Evolutionary conservation across 805 yeast genomes (phyloP), one percentile per base, ranked within the genome.

Genomic region (Spathaspora passalidarum): DNA sequence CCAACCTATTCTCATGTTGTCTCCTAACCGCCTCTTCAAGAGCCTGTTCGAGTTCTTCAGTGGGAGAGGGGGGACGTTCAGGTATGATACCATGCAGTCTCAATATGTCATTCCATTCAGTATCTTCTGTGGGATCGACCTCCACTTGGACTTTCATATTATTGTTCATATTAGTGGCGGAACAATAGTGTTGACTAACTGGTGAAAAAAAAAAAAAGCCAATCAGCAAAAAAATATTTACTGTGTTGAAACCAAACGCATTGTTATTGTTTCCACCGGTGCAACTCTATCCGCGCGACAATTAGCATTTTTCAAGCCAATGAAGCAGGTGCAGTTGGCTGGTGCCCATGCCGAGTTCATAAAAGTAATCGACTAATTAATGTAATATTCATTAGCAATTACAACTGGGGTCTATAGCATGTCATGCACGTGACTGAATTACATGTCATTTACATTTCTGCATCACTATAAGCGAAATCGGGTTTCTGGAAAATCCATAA

Each of bases 101-200:
- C 38, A 94, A 75, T 53, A 94, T 90, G 65, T 94, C 99, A 62
- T 94, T 94, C 99, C 99, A 94, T 65, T 94, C 99, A 0, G 99
- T 94, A 63, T 94, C 99, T 66, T 94, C 99, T 50, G 79, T 80
- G 29, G 96, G 97, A 66, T 94, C 91, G 45, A 91, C 96, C 65
- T 90, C 88, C 41, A 90, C 90, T 53, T 83, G 88, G 45, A 86
- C 74, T 69, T 84, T 78, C 26, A 82, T 52, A 40, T 58, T 42
- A 18, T 29, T 29, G 6, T 47, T 45, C 55, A 51, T 53, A 16
- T 14, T 20, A 36, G 10, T 36, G 38, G n/a, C 6, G 14, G 3
- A 36, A 11, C 21, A 11, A 11, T 36, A 3, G 21, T 36, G 2
- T n/a, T 26, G 10, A n/a, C 32, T 26, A 26, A 26, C 32, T 26